Conservation (phyloP, 306 rosid species). For the Cucurbita moschata region DNA sequence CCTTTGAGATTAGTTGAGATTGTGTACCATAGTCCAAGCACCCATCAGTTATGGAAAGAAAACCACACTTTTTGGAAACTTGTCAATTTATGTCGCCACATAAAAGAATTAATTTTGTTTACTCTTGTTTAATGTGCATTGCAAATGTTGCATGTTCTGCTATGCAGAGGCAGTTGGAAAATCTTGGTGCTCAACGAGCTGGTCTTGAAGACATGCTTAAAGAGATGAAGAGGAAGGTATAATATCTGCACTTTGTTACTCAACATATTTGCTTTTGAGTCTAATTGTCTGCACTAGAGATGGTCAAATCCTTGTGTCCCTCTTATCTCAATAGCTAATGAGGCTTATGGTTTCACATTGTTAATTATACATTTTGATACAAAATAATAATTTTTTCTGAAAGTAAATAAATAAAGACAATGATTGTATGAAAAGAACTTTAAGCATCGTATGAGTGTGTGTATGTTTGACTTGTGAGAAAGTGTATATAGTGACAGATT, state of each 20-base stretch:
- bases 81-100: background rate
- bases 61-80: background rate
- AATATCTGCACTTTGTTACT: background rate
- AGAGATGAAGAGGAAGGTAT: conserved; percentile 98
- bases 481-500: background rate
- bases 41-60: background rate
- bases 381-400: background rate
- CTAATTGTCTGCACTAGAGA: background rate
- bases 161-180: conserved; percentile 91
- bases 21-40: background rate
- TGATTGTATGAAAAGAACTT: background rate
- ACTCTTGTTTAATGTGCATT: conserved; percentile 5
- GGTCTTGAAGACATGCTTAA: conserved; percentile 99
- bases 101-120: background rate
- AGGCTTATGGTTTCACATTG: background rate
- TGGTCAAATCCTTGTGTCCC: background rate
- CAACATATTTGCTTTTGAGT: background rate
- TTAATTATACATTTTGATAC: background rate
- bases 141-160: conserved; percentile 18
- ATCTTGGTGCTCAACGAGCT: conserved; percentile 96
- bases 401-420: background rate
- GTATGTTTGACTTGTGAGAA: background rate
- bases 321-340: background rate
- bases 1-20: background rate
- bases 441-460: background rate